Base-by-base conservation (phyloP, 148 eudicot species). In the Camellia japonica region DNA sequence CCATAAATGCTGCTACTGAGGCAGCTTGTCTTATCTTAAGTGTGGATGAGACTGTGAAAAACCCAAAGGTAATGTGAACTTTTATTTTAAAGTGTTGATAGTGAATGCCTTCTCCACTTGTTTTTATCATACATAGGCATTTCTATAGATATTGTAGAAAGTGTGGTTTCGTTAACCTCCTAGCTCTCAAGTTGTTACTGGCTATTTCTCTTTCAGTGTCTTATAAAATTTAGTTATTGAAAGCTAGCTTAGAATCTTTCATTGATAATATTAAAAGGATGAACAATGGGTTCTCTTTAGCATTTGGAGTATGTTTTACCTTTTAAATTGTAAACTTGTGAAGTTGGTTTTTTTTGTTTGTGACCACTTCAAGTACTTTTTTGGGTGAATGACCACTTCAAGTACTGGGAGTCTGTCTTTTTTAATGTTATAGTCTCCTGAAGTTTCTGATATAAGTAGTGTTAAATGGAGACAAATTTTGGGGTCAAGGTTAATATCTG, bases 1-100 rank as follows among this genome's bases (percentile, higher is more conserved):
- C 99, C 20, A 91, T 96, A 54, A 96, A 96, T 86, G 99, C 99
- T 23, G 99, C 99, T 30, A 96, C 98, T 15, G 99, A 96, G 87
- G 99, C 99, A 80, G 91, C 98, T 77, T 96, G 99, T 81, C 97
- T 96, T 51, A 79, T 93, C 80, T 82, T 96, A 65, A 93, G 98
- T 9, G 98, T 96, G 75, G 99, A 96, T 73, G 98, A 96, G 77
- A 96, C 98, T 0, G 97, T 96, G 59, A 93, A 93, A 80, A 96
- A 96, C 80, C 99, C 99, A 10, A 96, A 96, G 97, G 99, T 92
- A 90, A 80, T 69, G 11, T 71, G 52, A 42, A 14, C 66, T 78
- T 47, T 13, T 30, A 30, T 30, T 54, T 74, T 75, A 49, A 41
- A 49, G 23, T 66, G 18, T 49, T 47, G 51, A 44, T 58, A 41